These are phyloP conservation scores for Helminthosporium solani DNA, from an alignment of 2,329 filamentous ascomycete species.

Conservation along the genomic window DNA sequence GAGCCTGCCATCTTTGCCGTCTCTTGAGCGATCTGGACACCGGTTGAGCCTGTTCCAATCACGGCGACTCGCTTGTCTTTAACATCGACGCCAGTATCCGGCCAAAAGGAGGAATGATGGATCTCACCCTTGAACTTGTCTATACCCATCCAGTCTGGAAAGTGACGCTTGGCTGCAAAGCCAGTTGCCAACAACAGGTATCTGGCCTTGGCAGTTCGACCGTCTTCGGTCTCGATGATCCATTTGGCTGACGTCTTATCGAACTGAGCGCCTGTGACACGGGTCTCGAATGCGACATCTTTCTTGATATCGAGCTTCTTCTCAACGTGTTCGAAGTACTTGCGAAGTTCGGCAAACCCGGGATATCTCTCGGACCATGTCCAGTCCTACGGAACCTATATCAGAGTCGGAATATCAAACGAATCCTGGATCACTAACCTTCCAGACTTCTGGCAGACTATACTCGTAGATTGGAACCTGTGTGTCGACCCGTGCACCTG, in stretches of 20 bases:
- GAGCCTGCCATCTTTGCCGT: constrained; percentile 54
- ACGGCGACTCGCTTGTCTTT: constrained; percentile 61
- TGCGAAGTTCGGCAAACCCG: constrained; percentile 53
- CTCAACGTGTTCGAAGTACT: constrained; percentile 62
- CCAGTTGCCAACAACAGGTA: constrained; percentile 58
- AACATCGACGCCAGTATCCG: constrained; percentile 57
- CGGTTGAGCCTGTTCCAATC: constrained; percentile 65
- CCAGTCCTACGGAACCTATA: constrained; percentile 49
- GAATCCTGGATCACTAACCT: constrained; percentile 23
- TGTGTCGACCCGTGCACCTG: constrained; percentile 51
- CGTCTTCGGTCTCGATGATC: constrained; percentile 54
- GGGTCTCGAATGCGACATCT: constrained; percentile 58
- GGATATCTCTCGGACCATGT: constrained; percentile 58
- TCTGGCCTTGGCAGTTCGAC: constrained; percentile 51
- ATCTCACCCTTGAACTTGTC: constrained; percentile 61
- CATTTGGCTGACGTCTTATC: constrained; percentile 52
- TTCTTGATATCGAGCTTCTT: constrained; percentile 57
- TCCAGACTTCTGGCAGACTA: constrained; percentile 50
- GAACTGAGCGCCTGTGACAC: constrained; percentile 56
- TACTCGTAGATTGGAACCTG: constrained; percentile 52
- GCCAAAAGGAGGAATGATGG: constrained; percentile 64
- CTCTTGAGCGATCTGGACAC: constrained; percentile 65
- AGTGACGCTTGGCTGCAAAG: constrained; percentile 62
- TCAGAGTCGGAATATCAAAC: background rate
- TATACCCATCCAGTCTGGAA: constrained; percentile 61